phyloP scores from a whole-genome alignment of 805 yeast species.

The Nakazawaea ernobii region DNA sequence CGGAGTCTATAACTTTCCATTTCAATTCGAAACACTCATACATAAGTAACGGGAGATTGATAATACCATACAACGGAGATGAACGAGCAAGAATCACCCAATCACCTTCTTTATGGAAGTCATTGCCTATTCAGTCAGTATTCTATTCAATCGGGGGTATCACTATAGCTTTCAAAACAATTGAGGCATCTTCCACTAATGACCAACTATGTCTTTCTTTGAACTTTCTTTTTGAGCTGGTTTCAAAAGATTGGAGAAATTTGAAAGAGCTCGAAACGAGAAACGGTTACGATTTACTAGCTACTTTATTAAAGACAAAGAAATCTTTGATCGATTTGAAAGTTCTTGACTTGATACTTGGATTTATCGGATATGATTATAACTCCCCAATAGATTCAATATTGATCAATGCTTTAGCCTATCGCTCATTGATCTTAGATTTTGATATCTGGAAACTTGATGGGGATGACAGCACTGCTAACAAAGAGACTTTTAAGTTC shows the following conservation, averaged over 20 bases:
- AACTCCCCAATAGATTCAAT: slow-evolving; percentile 48
- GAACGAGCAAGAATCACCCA: not conserved
- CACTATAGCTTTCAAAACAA: slow-evolving; percentile 35
- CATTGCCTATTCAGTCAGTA: slow-evolving; percentile 5
- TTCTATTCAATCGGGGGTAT: slow-evolving; percentile 48
- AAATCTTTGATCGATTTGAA: slow-evolving; percentile 32
- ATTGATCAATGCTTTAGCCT: slow-evolving; percentile 50
- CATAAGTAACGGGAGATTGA: slow-evolving; percentile 14
- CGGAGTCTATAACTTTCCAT: slow-evolving; percentile 14
- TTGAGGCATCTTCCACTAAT: slow-evolving; percentile 37
- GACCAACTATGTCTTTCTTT: slow-evolving; percentile 29
- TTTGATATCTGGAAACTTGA: slow-evolving; percentile 50
- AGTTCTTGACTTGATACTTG: slow-evolving; percentile 42
- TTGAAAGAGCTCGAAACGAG: slow-evolving; percentile 52
- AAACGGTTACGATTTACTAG: slow-evolving; percentile 56
- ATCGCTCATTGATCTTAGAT: slow-evolving; percentile 54
- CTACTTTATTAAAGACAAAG: slow-evolving; percentile 46
- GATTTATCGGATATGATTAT: slow-evolving; percentile 51
- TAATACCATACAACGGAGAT: slow-evolving; percentile 13
- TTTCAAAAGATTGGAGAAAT: slow-evolving; percentile 45
- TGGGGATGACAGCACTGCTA: slow-evolving; percentile 2
- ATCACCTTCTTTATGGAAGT: slow-evolving; percentile 13
- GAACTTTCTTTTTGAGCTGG: slow-evolving; percentile 33
- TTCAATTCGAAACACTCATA: slow-evolving; percentile 16
- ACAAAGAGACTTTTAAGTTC: slow-evolving; percentile 42